phyloP scores from a whole-genome alignment of 305 asterid genomes.

The Fraxinus ornus region DNA sequence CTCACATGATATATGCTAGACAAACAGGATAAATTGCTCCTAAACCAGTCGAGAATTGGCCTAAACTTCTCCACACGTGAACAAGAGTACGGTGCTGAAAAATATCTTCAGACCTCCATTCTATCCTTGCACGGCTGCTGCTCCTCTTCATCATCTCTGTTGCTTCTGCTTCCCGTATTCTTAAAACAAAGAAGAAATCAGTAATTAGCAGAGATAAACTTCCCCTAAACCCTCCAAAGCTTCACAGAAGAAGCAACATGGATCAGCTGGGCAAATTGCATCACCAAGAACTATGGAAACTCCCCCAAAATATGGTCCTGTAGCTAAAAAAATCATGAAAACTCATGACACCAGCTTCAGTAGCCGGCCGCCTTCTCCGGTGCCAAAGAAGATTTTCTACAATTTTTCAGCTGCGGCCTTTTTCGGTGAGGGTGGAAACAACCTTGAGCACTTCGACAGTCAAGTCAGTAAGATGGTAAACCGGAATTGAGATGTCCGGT shows the following conservation, averaged over 20 bases:
- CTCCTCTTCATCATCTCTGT: neutral
- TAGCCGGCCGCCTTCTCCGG: slow-evolving; percentile 9
- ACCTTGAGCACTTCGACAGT: too few relatives aligned
- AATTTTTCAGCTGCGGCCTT: neutral
- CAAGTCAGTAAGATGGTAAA: too few relatives aligned
- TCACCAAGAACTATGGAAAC: slow-evolving; percentile 9
- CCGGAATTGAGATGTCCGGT: too few relatives aligned
- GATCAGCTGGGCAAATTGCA: slow-evolving; percentile 22
- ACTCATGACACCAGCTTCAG: slow-evolving; percentile 25
- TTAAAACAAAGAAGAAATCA: slow-evolving; percentile 9
- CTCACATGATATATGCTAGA: neutral
- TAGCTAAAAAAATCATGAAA: slow-evolving; percentile 26
- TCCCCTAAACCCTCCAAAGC: slow-evolving; percentile 25
- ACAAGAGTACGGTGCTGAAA: neutral
- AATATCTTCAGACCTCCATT: neutral
- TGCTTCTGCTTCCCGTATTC: neutral
- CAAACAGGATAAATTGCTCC: neutral
- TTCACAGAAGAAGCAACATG: slow-evolving; percentile 26
- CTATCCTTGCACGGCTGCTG: neutral
- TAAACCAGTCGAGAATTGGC: neutral
- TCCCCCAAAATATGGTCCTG: slow-evolving; percentile 14
- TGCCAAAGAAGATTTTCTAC: slow-evolving; percentile 5
- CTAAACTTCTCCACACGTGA: neutral
- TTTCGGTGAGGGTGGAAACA: too few relatives aligned
- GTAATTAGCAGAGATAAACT: neutral